phyloP scores from a whole-genome alignment of 75 land plant genomes.

The Adiantum capillusveneris region DNA sequence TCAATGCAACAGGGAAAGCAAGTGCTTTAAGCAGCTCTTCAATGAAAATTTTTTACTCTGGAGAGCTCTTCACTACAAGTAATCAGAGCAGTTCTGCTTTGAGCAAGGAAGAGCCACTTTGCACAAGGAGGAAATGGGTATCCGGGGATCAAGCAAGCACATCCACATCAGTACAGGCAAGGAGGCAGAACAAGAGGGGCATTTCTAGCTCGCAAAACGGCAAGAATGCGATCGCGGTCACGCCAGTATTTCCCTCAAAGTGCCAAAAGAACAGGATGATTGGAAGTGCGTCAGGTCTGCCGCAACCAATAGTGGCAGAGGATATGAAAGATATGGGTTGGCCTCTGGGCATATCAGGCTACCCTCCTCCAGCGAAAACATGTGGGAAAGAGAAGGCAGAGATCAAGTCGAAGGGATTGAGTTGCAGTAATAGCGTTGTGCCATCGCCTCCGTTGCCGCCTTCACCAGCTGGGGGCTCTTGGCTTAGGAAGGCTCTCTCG shows the following conservation, averaged over 20 bases:
- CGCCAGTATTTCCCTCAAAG: background rate
- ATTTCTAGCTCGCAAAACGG: background rate
- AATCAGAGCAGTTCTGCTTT: background rate
- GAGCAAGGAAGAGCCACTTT: background rate
- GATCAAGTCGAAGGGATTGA: background rate
- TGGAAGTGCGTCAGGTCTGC: background rate
- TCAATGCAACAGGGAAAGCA: background rate
- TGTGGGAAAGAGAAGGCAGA: background rate
- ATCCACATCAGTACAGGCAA: background rate
- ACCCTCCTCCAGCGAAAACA: background rate
- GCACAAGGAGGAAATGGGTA: background rate
- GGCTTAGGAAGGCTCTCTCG: background rate
- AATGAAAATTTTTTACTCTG: background rate
- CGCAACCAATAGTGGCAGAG: background rate
- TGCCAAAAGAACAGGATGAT: slow-evolving; percentile 5
- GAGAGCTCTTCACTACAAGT: background rate
- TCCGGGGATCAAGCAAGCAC: background rate
- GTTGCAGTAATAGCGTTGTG: background rate
- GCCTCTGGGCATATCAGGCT: slow-evolving; percentile 2
- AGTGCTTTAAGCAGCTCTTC: background rate
- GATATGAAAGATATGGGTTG: background rate
- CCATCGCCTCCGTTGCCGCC: background rate
- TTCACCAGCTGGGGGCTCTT: background rate
- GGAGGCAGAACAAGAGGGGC: background rate
- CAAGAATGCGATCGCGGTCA: too few relatives aligned